Conservation (phyloP, 2,329 filamentous ascomycete genomes). For the Cercospora beticola region DNA sequence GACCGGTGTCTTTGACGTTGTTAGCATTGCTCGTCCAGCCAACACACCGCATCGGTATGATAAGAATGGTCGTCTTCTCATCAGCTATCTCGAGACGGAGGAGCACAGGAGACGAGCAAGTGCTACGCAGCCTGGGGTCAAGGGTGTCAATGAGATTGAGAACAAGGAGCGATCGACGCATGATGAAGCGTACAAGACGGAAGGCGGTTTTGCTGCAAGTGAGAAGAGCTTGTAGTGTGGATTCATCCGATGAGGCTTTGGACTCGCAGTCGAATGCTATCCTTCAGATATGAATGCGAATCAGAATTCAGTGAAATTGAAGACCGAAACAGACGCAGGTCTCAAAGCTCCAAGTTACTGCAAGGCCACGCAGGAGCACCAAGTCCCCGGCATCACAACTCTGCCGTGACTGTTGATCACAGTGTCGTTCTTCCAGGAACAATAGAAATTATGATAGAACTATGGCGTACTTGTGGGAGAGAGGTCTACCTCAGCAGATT, state of each 20-base stretch:
- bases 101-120: conserved; percentile 23
- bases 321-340: neutral
- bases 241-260: neutral
- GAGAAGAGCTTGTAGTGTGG: conserved; percentile 18
- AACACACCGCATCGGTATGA: conserved; percentile 56
- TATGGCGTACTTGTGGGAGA: neutral
- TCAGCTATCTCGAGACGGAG: conserved; percentile 47
- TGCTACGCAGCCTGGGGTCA: conserved; percentile 7
- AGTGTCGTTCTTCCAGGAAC: neutral
- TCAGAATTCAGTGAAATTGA: neutral
- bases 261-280: neutral
- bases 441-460: neutral
- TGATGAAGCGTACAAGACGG: conserved; percentile 16
- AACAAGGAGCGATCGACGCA: conserved; percentile 21
- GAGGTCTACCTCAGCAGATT: neutral
- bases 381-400: neutral
- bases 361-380: neutral
- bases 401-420: neutral
- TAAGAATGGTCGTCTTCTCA: conserved; percentile 57
- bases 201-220: conserved; percentile 15
- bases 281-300: neutral
- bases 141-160: conserved; percentile 15
- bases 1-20: conserved; percentile 49
- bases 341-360: too few species aligned
- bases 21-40: conserved; percentile 51